Evolutionary conservation across 2,329 filamentous ascomycete species (phyloP), one percentile per base, ranked within the genome.

Genomic region (Colletotrichum musicola): DNA sequence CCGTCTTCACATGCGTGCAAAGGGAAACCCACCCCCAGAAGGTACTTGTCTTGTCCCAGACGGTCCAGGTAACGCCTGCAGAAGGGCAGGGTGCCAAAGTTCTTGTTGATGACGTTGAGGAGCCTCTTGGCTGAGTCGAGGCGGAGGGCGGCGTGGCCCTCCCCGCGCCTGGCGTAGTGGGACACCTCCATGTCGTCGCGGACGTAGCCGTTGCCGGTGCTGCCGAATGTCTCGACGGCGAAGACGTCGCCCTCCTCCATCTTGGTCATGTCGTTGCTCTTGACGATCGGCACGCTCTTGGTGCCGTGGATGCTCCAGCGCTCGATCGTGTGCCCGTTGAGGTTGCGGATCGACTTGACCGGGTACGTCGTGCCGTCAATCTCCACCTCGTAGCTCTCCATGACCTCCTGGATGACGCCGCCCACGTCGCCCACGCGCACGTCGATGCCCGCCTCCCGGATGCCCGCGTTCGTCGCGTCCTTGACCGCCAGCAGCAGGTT

Each of bases 1-100:
- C 38, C 22, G 58, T 53, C 47, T 42, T 49, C 40, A 35, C 44
- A 35, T 35, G 56, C 83, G 82, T 10, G 14, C n/a, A 10, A 3
- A n/a, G 10, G 1, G 50, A 22, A 20, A 81, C 90, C 80, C 84
- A 95, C 93, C 53, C 95, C 95, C 7, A 97, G 86, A 44, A 97
- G 87, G 78, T 98, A 98, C 81, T 97, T 97, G 70, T 98, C 94
- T 79, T 97, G 93, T 27, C 95, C 95, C n/a, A 98, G 81, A 62
- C 95, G 91, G 81, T 98, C 95, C 69, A 98, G 85, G 78, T 97
- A 98, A 73, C 95, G 90, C 71, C 95, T 88, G 80, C 94, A 97
- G 81, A 94, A 98, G 2, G 94, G 94, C 73, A 98, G 82, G 1
- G 94, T 97, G 72, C 94, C 93, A 79, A 98, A 98, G 82, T 97